phyloP scores from a whole-genome alignment of 2,329 filamentous ascomycete species.

The Byssochlamys sp. region DNA sequence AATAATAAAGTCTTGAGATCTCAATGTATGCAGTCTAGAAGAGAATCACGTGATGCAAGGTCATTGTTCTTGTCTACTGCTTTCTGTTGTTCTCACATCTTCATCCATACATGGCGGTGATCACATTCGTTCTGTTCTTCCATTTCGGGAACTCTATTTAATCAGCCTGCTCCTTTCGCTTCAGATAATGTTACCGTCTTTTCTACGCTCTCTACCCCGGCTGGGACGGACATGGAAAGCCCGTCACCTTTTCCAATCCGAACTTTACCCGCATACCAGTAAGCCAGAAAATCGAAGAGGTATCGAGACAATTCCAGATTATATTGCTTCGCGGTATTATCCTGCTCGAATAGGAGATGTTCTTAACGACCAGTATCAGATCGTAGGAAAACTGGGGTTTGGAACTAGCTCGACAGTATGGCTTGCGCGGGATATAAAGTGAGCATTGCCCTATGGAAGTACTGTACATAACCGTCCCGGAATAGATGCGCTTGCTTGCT shows the following conservation, averaged over 20 bases:
- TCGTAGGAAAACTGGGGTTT: conserved; percentile 29
- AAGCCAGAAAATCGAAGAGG: conserved; percentile 21
- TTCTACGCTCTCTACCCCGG: conserved; percentile 15
- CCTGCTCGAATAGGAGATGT: conserved; percentile 22
- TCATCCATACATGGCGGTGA: too few species aligned
- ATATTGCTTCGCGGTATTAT: conserved; percentile 15
- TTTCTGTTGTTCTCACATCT: too few species aligned
- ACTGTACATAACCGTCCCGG: too few species aligned
- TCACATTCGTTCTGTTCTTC: too few species aligned
- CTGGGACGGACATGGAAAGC: conserved; percentile 19
- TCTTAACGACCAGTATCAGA: conserved; percentile 21
- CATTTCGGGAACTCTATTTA: too few species aligned
- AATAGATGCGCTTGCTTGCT: too few species aligned
- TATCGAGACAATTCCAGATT: conserved; percentile 21
- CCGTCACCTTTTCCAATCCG: conserved; percentile 23
- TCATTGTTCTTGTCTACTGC: too few species aligned
- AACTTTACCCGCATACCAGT: conserved; percentile 17
- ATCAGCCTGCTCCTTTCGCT: background rate
- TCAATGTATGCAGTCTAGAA: too few species aligned
- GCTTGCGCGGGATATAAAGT: too few species aligned
- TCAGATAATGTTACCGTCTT: conserved; percentile 7
- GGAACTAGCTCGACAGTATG: conserved; percentile 26
- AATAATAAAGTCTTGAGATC: too few species aligned
- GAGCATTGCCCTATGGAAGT: too few species aligned
- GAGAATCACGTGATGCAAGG: too few species aligned